Base-by-base conservation (phyloP, 495 filamentous ascomycete genomes). In the Lasiosphaeria hispida region DNA sequence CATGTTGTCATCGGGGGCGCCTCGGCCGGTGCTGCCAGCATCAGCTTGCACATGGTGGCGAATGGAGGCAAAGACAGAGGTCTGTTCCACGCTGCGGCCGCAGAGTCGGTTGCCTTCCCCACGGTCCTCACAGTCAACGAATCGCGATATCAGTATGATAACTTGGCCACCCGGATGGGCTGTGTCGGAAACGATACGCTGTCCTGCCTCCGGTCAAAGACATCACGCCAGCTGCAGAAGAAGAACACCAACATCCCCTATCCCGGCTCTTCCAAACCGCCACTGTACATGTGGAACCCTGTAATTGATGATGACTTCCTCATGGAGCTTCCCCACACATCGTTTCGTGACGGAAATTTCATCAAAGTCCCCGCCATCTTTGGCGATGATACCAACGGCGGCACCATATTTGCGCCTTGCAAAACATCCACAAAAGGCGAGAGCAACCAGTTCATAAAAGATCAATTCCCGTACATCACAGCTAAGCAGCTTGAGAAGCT, bases 371-470 rank as follows among this genome's bases (percentile, higher is more conserved):
- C 89, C 3, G 77, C 83, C 10, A 87, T 92, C 23, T 85, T 83
- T 58, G 88, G 88, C 54, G 84, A 88, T 57, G 82, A 80, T 64
- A 87, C 86, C 36, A 85, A 92, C 66, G 87, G 88, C 70, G 87
- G 87, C 43, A 84, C 82, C 0, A 73, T 76, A 3, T 90, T 90
- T 64, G 80, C 82, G 0, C 85, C 88, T 0, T 63, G 57, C 17
- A 69, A 61, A 42, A 75, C 77, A n/a, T 67, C 72, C 13, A 80
- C 71, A 34, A 58, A 80, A 13, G 70, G 61, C 17, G 62, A 75
- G 11, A 77, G 78, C 60, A 71, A 80, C 48, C 69, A 76, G 9
- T 93, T 89, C 66, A 65, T 93, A 36, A 70, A 75, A 47, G 71
- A 81, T 51, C 82, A 92, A 57, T 89, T 87, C 58, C 84, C 87